Evolutionary conservation across 2,329 filamentous ascomycete genomes (phyloP).

Genomic region (Ascochyta koolunga): DNA sequence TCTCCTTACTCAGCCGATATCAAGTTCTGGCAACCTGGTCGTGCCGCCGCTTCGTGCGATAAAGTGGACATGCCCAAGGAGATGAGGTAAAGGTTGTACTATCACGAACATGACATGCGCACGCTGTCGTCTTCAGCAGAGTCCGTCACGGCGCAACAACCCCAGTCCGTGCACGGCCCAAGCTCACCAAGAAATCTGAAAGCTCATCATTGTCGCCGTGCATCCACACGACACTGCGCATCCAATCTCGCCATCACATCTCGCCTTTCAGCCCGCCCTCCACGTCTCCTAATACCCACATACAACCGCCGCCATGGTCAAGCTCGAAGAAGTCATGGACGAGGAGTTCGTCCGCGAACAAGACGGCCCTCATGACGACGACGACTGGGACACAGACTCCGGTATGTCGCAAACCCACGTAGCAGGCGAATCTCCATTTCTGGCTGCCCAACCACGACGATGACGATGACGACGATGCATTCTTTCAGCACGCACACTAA

Average conservation of each 20-base stretch:
- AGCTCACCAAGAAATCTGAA: slow-evolving; percentile 15
- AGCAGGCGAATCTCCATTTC: not conserved
- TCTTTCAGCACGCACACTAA: not conserved
- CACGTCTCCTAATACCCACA: not conserved
- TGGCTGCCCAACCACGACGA: no score
- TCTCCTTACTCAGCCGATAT: no score
- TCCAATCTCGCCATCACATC: not conserved
- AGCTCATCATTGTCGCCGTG: slow-evolving; percentile 16
- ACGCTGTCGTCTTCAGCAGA: no score
- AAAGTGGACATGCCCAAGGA: no score
- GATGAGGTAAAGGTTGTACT: no score
- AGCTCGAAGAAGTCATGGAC: slow-evolving; percentile 95
- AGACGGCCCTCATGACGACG: slow-evolving; percentile 72
- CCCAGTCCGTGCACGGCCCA: not conserved
- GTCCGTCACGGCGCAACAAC: no score
- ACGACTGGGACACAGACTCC: slow-evolving; percentile 90
- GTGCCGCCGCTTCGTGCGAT: no score
- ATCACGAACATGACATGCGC: no score
- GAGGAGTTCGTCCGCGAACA: slow-evolving; percentile 85
- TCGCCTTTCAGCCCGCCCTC: not conserved
- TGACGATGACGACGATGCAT: not conserved
- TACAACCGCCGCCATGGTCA: slow-evolving; percentile 73
- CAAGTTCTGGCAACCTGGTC: no score
- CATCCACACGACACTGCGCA: slow-evolving; percentile 2
- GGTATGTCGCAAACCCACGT: slow-evolving; percentile 67